A percentile compares a stretch with the other conserved stretches of the same genome.
Evolutionary conservation across 495 filamentous ascomycete genomes (phyloP).

Genomic region (Poronia punctata): DNA sequence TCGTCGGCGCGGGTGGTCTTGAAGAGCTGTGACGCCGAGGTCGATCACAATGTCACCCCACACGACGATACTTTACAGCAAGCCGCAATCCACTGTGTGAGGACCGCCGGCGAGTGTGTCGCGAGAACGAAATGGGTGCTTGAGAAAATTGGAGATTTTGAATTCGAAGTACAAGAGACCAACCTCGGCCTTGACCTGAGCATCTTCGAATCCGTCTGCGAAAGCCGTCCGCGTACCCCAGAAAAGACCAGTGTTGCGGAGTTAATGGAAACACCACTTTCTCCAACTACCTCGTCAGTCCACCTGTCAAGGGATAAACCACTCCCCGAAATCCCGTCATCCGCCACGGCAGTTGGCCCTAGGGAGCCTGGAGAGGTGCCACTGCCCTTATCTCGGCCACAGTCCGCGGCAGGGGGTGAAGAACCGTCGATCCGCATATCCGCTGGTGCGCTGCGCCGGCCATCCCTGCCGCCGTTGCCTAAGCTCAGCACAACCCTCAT

Average conservation of each 20-base stretch:
- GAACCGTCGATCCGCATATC: constrained; percentile 28
- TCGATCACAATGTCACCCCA: constrained; percentile 71
- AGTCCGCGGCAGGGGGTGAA: constrained; percentile 28
- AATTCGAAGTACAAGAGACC: constrained; percentile 54
- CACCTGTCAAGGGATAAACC: constrained; percentile 21
- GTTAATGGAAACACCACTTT: constrained; percentile 21
- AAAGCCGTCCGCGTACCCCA: constrained; percentile 31
- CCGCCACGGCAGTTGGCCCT: constrained; percentile 26
- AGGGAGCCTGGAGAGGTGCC: constrained; percentile 23
- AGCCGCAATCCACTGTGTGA: constrained; percentile 84
- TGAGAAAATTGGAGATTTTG: constrained; percentile 89
- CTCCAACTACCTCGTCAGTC: constrained; percentile 15
- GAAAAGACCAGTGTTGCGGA: constrained; percentile 29
- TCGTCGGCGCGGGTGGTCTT: constrained; percentile 74
- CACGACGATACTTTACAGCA: constrained; percentile 66
- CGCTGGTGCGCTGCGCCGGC: constrained; percentile 35
- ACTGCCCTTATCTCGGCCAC: constrained; percentile 32
- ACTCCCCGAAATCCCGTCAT: constrained; percentile 31
- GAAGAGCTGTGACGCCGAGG: constrained; percentile 49
- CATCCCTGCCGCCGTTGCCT: constrained; percentile 37
- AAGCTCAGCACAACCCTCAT: constrained; percentile 42
- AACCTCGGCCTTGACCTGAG: constrained; percentile 43
- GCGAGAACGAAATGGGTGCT: constrained; percentile 78
- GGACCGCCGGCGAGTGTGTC: constrained; percentile 83
- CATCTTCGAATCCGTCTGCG: constrained; percentile 26